Conservation (phyloP, 164 flowering plant genomes). For the Annona squamosa region DNA sequence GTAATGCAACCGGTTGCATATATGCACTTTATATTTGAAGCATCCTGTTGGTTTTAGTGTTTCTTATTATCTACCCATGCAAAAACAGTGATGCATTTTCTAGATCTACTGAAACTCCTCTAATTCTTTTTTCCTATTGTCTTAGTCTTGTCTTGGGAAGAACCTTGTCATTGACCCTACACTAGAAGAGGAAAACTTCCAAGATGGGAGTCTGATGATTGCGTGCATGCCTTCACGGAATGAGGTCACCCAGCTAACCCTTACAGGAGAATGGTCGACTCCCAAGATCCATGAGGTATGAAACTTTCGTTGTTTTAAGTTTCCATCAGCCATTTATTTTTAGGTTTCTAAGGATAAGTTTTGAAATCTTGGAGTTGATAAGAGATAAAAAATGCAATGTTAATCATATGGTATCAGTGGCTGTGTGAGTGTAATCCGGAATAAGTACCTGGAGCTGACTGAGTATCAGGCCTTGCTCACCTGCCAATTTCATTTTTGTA, state of each 20-base stretch:
- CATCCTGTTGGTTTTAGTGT: not conserved
- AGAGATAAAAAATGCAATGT: not conserved
- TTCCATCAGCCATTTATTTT: not conserved
- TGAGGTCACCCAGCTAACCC: constrained; percentile 82
- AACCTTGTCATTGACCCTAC: constrained; percentile 83
- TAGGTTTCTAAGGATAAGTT: not conserved
- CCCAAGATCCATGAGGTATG: constrained; percentile 78
- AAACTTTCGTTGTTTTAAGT: not conserved
- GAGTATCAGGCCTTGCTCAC: not conserved
- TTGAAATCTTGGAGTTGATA: not conserved
- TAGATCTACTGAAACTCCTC: not conserved
- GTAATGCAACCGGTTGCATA: not conserved
- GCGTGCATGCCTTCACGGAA: constrained; percentile 87
- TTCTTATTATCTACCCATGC: not conserved
- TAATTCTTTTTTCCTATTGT: not conserved
- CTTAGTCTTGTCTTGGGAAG: constrained; percentile 64
- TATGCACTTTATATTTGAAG: not conserved
- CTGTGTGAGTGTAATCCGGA: not conserved
- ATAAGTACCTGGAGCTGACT: not conserved
- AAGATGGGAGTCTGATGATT: constrained; percentile 88
- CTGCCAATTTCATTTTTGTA: not conserved
- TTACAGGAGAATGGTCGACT: constrained; percentile 92
- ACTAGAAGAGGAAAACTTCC: constrained; percentile 74
- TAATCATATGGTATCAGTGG: not conserved
- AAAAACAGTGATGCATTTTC: not conserved